Base-by-base conservation (phyloP, 129 eudicot genomes). In the Tanacetum coccineum region DNA sequence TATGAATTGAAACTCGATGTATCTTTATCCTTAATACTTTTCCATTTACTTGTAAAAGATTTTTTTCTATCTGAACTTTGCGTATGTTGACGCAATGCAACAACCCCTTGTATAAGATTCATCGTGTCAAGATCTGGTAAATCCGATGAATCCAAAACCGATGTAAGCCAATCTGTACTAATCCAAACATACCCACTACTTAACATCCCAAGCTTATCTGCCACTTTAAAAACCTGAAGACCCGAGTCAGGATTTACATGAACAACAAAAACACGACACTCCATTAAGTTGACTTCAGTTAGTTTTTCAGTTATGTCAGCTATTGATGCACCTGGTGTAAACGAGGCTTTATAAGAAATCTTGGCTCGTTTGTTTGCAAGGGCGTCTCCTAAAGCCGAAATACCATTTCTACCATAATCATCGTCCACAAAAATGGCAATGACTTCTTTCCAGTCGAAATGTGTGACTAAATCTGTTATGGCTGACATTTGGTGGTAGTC, bases 231-330 rank as follows among this genome's bases (percentile, higher is more conserved):
- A 40, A 93, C 58, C 18, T 70, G 46, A 6, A 93, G 79, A 40
- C 96, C 98, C 0, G 96, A 70, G 64, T 93, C 98, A 0, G 98
- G 98, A 59, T 86, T 88, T 11, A 86, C 98, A 67, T 93, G 98
- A 19, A 93, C 96, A 13, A 93, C 87, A 65, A 65, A 93, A 68
- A 93, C 95, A 52, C 98, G 78, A 14, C 95, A 80, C 61, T 88
- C 96, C 95, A 82, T 83, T 19, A 88, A 67, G 74, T 88, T 93
- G 28, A 86, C 93, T 62, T 69, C 62, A 13, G 78, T 83, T 72
- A 93, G 68, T 64, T 86, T 15, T 57, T 76, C 80, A 44, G 76
- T 81, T 1, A 88, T 79, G n/a, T 81, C 80, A 8, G 48, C 66
- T 20, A 9, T 11, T 9, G 88, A 39, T 64, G 95, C 87, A 6